phyloP scores from a whole-genome alignment of 306 rosid genomes.

The Quercus parvula region DNA sequence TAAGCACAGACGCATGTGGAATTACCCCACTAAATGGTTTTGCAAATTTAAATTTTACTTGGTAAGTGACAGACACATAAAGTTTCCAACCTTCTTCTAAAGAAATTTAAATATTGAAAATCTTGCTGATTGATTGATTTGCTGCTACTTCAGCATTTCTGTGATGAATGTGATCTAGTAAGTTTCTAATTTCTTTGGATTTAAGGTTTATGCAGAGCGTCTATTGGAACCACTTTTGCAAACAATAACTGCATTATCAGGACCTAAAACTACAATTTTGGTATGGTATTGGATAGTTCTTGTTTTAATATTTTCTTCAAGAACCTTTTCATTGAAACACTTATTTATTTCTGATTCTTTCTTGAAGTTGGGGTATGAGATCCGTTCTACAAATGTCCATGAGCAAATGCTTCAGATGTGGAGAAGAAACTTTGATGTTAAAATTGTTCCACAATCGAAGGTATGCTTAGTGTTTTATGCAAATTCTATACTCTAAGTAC shows the following conservation, averaged over 20 bases:
- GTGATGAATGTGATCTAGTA: background rate
- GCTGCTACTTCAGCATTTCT: background rate
- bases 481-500: background rate
- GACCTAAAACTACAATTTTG: constrained; percentile 79
- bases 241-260: constrained; percentile 76
- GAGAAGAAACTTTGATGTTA: constrained; percentile 67
- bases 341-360: constrained; percentile 9
- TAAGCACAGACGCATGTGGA: no score
- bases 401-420: constrained; percentile 96
- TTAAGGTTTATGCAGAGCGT: constrained; percentile 81
- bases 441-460: constrained; percentile 75
- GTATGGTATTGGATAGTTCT: constrained; percentile 33
- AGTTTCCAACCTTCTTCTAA: no score
- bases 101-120: no score
- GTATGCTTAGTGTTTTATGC: constrained; percentile 28
- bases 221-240: constrained; percentile 79
- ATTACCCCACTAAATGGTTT: no score
- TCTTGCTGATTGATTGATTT: background rate
- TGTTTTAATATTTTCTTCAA: background rate
- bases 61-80: no score
- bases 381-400: constrained; percentile 76
- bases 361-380: constrained; percentile 87
- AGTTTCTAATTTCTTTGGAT: constrained; percentile 6
- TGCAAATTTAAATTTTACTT: no score
- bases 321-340: background rate